Conservation (phyloP, 345 rosid genomes). For the Eucalyptus pumila region DNA sequence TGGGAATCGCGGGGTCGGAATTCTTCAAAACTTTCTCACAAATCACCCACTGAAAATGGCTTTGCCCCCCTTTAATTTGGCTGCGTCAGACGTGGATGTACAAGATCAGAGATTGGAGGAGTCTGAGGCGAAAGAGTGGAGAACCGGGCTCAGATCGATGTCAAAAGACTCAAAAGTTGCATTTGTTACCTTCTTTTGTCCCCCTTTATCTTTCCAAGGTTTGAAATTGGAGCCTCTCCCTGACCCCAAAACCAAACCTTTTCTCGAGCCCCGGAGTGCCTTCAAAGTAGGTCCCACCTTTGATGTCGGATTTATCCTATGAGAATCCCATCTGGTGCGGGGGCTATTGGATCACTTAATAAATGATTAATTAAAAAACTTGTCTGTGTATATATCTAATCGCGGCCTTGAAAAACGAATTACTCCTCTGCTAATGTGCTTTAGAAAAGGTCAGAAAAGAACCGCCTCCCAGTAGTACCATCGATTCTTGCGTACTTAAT, state of each 20-base stretch:
- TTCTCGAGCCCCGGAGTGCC: rapidly evolving
- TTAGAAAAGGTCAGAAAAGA: rapidly evolving
- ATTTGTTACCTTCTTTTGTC: rapidly evolving
- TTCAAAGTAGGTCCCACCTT: neutral
- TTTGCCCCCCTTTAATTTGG: neutral
- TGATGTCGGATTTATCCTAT: neutral
- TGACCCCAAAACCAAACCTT: neutral
- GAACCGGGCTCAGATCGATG: neutral
- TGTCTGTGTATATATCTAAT: neutral
- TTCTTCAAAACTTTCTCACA: neutral
- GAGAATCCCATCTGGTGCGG: rapidly evolving
- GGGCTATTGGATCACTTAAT: neutral
- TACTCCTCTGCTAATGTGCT: neutral
- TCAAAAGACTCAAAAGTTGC: neutral
- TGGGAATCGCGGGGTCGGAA: neutral
- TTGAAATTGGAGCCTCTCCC: neutral
- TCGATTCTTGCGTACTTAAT: neutral
- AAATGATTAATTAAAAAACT: neutral
- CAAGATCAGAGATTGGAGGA: neutral
- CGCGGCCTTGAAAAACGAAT: neutral
- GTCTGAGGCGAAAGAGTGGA: too few relatives aligned
- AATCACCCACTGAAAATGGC: neutral
- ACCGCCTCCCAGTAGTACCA: too few relatives aligned
- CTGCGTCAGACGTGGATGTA: neutral
- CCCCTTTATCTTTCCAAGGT: neutral